phyloP scores from a whole-genome alignment of 495 filamentous ascomycete species.

The Extremus antarcticus region DNA sequence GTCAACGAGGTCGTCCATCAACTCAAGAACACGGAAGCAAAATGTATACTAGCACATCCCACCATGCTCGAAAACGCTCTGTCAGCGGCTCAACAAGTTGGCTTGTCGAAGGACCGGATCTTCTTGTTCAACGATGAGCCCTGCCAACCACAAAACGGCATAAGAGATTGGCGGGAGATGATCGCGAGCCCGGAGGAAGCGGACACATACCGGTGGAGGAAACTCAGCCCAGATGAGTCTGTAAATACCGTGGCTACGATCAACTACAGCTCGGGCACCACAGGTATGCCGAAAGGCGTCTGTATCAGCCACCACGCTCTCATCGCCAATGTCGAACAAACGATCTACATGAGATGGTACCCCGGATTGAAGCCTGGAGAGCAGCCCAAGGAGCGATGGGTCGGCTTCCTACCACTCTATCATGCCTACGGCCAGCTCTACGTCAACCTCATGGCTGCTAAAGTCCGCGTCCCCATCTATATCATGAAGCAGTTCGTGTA shows the following conservation, averaged over 20 bases:
- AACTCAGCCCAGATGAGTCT: slow-evolving; percentile 29
- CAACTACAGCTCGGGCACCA: slow-evolving; percentile 38
- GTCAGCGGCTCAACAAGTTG: slow-evolving; percentile 35
- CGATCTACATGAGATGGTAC: slow-evolving; percentile 23
- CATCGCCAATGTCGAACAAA: slow-evolving; percentile 28
- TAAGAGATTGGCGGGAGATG: slow-evolving; percentile 42
- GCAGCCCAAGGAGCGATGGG: slow-evolving; percentile 25
- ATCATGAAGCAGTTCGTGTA: slow-evolving; percentile 31
- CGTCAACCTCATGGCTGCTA: slow-evolving; percentile 25
- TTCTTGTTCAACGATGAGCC: slow-evolving; percentile 41
- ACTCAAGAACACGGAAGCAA: slow-evolving; percentile 32
- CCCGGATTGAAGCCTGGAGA: slow-evolving; percentile 18
- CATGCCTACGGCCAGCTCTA: slow-evolving; percentile 32
- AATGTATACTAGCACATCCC: slow-evolving; percentile 30
- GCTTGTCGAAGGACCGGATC: slow-evolving; percentile 31
- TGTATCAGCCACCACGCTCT: slow-evolving; percentile 28
- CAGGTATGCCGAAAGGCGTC: slow-evolving; percentile 30
- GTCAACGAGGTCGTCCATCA: slow-evolving; percentile 34
- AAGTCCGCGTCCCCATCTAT: slow-evolving; percentile 25
- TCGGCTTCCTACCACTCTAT: slow-evolving; percentile 30
- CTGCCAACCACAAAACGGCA: slow-evolving; percentile 21
- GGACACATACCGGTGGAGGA: slow-evolving; percentile 35
- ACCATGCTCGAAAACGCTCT: slow-evolving; percentile 27
- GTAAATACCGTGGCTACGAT: slow-evolving; percentile 37
- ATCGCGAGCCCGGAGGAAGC: slow-evolving; percentile 36